Percentiles rank a stretch among this genome's conserved stretches.
phyloP scores from a whole-genome alignment of 208 protist genomes.

The Leishmania major region DNA sequence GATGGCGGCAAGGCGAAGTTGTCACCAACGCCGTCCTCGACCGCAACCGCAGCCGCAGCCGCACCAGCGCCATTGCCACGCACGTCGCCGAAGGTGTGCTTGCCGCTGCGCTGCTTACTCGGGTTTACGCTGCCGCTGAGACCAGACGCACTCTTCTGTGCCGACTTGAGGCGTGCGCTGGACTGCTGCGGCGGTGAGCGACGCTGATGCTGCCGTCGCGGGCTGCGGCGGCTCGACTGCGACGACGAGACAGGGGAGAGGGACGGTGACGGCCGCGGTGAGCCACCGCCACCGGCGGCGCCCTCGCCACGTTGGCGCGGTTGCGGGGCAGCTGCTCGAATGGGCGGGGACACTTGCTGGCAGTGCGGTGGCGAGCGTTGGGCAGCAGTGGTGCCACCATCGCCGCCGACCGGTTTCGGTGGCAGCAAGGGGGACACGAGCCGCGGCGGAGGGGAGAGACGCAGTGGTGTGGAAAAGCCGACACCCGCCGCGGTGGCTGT shows the following conservation, averaged over 20 bases:
- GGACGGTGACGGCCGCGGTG: neutral
- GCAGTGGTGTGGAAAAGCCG: neutral
- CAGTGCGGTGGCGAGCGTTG: slow-evolving; percentile 5
- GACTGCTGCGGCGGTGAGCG: slow-evolving; percentile 2
- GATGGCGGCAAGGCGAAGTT: slow-evolving; percentile 26
- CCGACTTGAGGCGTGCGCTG: neutral
- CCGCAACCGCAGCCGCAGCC: neutral
- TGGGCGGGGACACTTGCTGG: neutral
- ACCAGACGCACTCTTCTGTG: neutral
- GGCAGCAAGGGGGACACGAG: neutral
- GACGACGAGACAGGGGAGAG: slow-evolving; percentile 5
- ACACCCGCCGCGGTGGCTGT: neutral
- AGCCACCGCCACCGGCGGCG: neutral
- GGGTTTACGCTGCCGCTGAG: neutral
- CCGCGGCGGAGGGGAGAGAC: slow-evolving; percentile 8
- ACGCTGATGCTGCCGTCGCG: slow-evolving; percentile 3
- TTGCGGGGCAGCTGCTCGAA: neutral
- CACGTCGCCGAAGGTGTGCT: neutral
- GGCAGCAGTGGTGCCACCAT: neutral
- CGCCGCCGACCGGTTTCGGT: neutral
- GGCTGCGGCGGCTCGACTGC: neutral
- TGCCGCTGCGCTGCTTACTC: slow-evolving; percentile 2
- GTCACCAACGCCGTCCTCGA: slow-evolving; percentile 6
- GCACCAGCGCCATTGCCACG: neutral
- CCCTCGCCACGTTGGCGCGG: neutral